Conservation (phyloP, 1,284 basidiomycete species). For the Leccinum subspadiceum region DNA sequence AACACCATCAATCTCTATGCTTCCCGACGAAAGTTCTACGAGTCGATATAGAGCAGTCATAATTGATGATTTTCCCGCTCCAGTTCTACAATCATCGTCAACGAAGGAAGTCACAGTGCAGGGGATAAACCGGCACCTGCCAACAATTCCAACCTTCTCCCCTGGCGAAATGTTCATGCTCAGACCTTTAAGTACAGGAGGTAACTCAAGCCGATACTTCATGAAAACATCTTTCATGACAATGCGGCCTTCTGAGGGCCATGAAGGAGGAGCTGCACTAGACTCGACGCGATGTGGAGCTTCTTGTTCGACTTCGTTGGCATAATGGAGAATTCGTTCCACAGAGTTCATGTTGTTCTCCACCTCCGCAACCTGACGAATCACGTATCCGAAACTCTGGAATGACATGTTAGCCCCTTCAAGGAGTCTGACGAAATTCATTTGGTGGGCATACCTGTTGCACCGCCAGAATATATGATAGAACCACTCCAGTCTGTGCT, state of each 20-base stretch:
- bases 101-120: neutral
- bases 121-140: constrained; percentile 39
- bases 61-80: constrained; percentile 76
- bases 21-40: constrained; percentile 65
- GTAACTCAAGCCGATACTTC: constrained; percentile 71
- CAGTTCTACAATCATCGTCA: constrained; percentile 48
- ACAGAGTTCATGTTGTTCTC: constrained; percentile 94
- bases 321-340: constrained; percentile 82
- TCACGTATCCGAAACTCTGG: constrained; percentile 78
- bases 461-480: constrained; percentile 76
- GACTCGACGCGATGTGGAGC: constrained; percentile 61
- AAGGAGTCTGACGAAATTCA: neutral
- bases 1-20: constrained; percentile 63
- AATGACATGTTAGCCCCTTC: neutral
- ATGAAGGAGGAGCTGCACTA: constrained; percentile 52
- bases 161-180: constrained; percentile 66
- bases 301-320: constrained; percentile 60
- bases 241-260: constrained; percentile 68
- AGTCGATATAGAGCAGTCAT: constrained; percentile 56
- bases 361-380: constrained; percentile 81
- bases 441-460: constrained; percentile 46
- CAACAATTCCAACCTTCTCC: constrained; percentile 89
- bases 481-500: constrained; percentile 68
- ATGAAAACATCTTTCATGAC: constrained; percentile 63
- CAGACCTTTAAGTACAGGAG: constrained; percentile 66